phyloP scores from a whole-genome alignment of 768 basidiomycete genomes.

The Termitomyces sp. region DNA sequence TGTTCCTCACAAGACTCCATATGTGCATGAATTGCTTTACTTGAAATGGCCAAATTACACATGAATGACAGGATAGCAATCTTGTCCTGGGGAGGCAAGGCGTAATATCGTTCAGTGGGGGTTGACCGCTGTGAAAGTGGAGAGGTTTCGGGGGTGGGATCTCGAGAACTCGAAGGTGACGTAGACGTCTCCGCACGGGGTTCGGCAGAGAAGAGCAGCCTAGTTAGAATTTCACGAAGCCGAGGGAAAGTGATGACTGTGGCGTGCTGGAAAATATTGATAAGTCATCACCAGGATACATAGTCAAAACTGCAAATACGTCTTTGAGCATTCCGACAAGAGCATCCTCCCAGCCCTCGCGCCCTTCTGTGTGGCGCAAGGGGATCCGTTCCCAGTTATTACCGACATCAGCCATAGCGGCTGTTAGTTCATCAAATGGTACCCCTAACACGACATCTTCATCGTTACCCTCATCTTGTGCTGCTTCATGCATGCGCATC shows the following conservation, averaged over 20 bases:
- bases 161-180: slow-evolving; percentile 39
- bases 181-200: slow-evolving; percentile 34
- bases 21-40: slow-evolving; percentile 80
- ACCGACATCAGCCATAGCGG: slow-evolving; percentile 73
- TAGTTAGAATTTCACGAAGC: slow-evolving; percentile 64
- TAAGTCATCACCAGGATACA: not conserved
- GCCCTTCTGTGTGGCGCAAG: slow-evolving; percentile 62
- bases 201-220: slow-evolving; percentile 68
- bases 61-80: slow-evolving; percentile 84
- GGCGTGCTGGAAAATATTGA: slow-evolving; percentile 50
- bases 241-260: slow-evolving; percentile 66
- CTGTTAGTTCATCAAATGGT: slow-evolving; percentile 54
- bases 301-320: slow-evolving; percentile 43
- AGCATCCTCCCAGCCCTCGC: slow-evolving; percentile 90
- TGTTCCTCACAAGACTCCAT: slow-evolving; percentile 90
- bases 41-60: slow-evolving; percentile 84
- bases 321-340: slow-evolving; percentile 85
- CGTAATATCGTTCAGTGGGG: slow-evolving; percentile 67
- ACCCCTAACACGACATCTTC: slow-evolving; percentile 45
- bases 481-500: slow-evolving; percentile 36
- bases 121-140: slow-evolving; percentile 37
- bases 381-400: slow-evolving; percentile 84
- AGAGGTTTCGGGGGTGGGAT: slow-evolving; percentile 38
- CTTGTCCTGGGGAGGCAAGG: slow-evolving; percentile 71
- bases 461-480: slow-evolving; percentile 32